Base-by-base conservation (phyloP, 2,329 filamentous ascomycete species). In the Aschersonia sp. region DNA sequence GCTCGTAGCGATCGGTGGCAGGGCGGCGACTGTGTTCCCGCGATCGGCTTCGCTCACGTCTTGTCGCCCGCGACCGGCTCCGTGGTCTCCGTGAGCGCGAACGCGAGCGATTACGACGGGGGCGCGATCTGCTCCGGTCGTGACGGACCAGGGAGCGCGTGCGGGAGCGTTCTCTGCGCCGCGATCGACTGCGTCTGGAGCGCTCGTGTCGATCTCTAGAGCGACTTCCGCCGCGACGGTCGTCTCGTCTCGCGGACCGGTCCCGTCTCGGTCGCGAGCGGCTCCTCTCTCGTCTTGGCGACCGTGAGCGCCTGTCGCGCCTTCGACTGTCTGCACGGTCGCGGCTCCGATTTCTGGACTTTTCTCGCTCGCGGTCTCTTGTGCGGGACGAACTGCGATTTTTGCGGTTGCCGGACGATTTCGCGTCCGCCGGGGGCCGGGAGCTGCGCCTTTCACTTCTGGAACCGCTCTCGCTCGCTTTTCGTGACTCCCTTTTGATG, bases 401-500 rank as follows among this genome's bases (percentile, higher is more conserved):
- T 6, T 56, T 45, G 47, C 55, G 53, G 8, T 51, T 40, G 5
- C 53, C 52, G 1, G 58, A 46, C 6, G 47, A 48, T 44, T 61
- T 62, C 10, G 50, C 43, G 30, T 61, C 58, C 48, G 51, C 58
- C 9, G 62, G 57, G 45, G 51, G 57, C 51, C 46, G 53, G 1
- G 47, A 50, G 56, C 64, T 64, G 46, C 56, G 67, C 30, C 50
- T 47, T 31, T 68, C 66, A 4, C 51, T 39, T 48, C 65, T 70
- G 11, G 54, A 42, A 30, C 50, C 48, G 49, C 52, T 49, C 5
- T 67, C 62, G 39, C 54, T 57, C 9, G 50, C 47, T 52, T 70
- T 74, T 52, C 66, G 71, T 6, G 59, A 50, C 12, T 73, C 69
- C 45, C 62, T 61, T 41, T 63, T 59, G 46, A 79, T 73, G 2